Percentiles rank a stretch among this genome's conserved stretches.
phyloP scores from a whole-genome alignment of 805 yeast species.

The Metschnikowia reukaufii region DNA sequence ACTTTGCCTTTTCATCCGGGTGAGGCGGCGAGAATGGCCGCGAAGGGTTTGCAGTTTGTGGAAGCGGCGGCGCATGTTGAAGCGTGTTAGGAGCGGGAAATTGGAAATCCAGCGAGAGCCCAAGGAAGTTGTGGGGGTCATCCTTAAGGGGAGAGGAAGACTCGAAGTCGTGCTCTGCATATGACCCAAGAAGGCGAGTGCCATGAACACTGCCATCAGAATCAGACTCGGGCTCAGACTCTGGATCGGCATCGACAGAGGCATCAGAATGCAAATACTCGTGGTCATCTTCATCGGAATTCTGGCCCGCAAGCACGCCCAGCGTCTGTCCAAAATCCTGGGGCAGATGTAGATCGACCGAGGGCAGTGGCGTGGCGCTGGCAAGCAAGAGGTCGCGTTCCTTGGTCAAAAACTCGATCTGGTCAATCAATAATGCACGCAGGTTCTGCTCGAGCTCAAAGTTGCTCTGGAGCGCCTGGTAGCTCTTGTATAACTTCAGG shows the following conservation, averaged over 20 bases:
- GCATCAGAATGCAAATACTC: background rate
- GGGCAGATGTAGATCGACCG: constrained; percentile 1
- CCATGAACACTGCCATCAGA: constrained; percentile 23
- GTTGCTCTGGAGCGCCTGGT: constrained; percentile 46
- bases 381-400: constrained; percentile 24
- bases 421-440: constrained; percentile 52
- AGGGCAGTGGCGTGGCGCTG: constrained; percentile 6
- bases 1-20: constrained; percentile 31
- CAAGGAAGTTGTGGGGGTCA: constrained; percentile 2
- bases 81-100: constrained; percentile 4
- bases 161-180: constrained; percentile 22
- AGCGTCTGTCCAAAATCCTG: too few species aligned
- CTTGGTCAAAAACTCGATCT: constrained; percentile 49
- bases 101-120: constrained; percentile 2
- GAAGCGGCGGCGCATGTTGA: background rate
- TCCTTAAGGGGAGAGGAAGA: constrained; percentile 31
- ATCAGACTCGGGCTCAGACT: constrained; percentile 18
- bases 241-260: background rate
- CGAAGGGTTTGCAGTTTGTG: background rate
- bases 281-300: constrained; percentile 2
- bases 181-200: constrained; percentile 24
- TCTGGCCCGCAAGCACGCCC: too few species aligned
- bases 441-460: constrained; percentile 54
- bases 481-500: constrained; percentile 33
- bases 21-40: constrained; percentile 29